Evolutionary conservation across 768 basidiomycete genomes (phyloP), one percentile per base, ranked within the genome.

Genomic region (Baorangia bicolor): DNA sequence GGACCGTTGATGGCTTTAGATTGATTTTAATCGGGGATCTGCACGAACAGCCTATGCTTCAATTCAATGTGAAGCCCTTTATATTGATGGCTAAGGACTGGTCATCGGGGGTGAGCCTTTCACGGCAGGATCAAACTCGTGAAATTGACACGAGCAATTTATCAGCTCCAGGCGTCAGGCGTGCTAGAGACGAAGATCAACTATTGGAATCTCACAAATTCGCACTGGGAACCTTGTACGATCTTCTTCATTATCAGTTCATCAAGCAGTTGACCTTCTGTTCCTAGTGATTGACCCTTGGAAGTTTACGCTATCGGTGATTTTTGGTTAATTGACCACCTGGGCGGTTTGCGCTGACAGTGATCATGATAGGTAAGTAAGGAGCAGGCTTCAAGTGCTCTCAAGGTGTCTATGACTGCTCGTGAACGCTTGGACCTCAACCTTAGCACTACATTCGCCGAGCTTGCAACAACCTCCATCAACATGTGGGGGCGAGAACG

Each of bases 131-230:
- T 51, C 16, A 28, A 42, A 43, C 3, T 34, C 40, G 2, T 41
- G 46, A 49, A 45, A 40, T 21, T 61, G 40, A 55, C 55, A 21
- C 13, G 44, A 2, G 23, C 23, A 37, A 57, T 31, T 12, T n/a
- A n/a, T n/a, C 59, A 98, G 96, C 74, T 98, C 42, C 87, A 88
- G 67, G 90, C 92, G 6, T 86, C 87, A 7, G 89, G 90, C 1
- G 87, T 88, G 0, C 76, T 98, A 64, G 85, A 87, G 23, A 87
- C 86, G 3, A 85, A 87, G 47, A 88, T 97, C 69, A 93, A 86
- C 56, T 99, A 97, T 66, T 99, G 94, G 92, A 99, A 99, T 71
- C 73, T 98, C 47, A 87, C 88, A 23, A 98, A 97, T 67, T 98
- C 97, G 45, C 94, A 98, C 65, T 99, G 97, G 94, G 97, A 98